These are phyloP conservation scores for Fusarium agapanthi DNA, from an alignment of 2,329 filamentous ascomycete genomes.

Conservation along the genomic window DNA sequence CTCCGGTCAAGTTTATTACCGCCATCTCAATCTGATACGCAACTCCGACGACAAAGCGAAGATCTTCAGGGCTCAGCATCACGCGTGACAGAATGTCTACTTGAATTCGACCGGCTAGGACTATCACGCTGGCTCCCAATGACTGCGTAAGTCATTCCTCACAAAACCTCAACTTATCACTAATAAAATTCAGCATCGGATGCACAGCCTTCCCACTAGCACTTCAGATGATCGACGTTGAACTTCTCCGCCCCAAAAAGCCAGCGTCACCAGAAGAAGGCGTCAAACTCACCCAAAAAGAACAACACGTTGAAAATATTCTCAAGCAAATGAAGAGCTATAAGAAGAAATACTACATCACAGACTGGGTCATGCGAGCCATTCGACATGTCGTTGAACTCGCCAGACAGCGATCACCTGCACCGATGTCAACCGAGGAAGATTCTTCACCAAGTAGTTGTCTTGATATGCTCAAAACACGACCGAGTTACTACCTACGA, in stretches of 20 bases:
- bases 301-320: constrained; percentile 34
- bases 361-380: constrained; percentile 36
- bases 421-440: background rate
- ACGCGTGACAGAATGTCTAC: constrained; percentile 31
- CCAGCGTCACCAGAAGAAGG: background rate
- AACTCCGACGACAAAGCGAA: constrained; percentile 28
- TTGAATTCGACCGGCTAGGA: constrained; percentile 28
- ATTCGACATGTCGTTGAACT: constrained; percentile 35
- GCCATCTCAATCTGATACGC: background rate
- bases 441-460: constrained; percentile 8
- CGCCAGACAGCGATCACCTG: constrained; percentile 14
- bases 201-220: constrained; percentile 36
- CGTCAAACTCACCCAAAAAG: constrained; percentile 6
- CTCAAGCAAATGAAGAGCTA: constrained; percentile 39
- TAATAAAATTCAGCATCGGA: constrained; percentile 19
- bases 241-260: constrained; percentile 27
- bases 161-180: fast-evolving
- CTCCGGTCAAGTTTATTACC: constrained; percentile 29
- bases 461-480: constrained; percentile 29
- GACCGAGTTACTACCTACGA: constrained; percentile 31
- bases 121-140: constrained; percentile 37
- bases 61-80: constrained; percentile 38
- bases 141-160: constrained; percentile 30
- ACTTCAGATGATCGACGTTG: constrained; percentile 37
- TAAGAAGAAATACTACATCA: constrained; percentile 33